Evolutionary conservation across 225 moss, liverwort and hornwort genomes (phyloP).

Genomic region (Bryoerythrophyllum caledonicum): DNA sequence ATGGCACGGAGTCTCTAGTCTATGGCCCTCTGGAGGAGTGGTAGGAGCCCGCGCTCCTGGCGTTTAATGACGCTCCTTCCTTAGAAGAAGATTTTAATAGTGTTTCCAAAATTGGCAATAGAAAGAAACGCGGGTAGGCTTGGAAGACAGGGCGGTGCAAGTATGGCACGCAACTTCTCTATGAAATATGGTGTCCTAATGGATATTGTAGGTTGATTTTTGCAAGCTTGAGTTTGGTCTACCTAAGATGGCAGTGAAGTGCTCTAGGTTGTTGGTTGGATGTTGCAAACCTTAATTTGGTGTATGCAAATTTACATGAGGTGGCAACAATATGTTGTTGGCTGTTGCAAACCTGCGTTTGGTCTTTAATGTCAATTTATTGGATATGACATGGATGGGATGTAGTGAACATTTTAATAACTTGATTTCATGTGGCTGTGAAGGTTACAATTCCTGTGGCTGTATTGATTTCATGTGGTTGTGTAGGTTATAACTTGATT

Average conservation of each 20-base stretch:
- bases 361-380: background rate
- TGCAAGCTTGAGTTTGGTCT: too few relatives aligned
- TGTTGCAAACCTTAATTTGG: too few relatives aligned
- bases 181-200: background rate
- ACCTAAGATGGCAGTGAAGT: too few relatives aligned
- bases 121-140: constrained; percentile 83
- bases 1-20: constrained; percentile 70
- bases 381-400: too few relatives aligned
- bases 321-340: too few relatives aligned
- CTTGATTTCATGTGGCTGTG: background rate
- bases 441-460: too few relatives aligned
- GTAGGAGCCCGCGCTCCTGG: constrained; percentile 86
- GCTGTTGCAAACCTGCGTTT: background rate
- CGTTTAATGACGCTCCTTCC: constrained; percentile 73
- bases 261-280: background rate
- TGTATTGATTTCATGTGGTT: too few relatives aligned
- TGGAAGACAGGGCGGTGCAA: constrained; percentile 92
- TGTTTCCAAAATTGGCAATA: constrained; percentile 85
- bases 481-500: too few relatives aligned
- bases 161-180: constrained; percentile 37
- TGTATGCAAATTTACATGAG: too few relatives aligned
- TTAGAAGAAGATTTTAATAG: constrained; percentile 87
- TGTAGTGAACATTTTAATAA: too few relatives aligned
- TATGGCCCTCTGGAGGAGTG: constrained; percentile 73
- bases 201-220: background rate